Evolutionary conservation across 352 stramenopile species (phyloP).

Genomic region (Phytopythium sindhum): DNA sequence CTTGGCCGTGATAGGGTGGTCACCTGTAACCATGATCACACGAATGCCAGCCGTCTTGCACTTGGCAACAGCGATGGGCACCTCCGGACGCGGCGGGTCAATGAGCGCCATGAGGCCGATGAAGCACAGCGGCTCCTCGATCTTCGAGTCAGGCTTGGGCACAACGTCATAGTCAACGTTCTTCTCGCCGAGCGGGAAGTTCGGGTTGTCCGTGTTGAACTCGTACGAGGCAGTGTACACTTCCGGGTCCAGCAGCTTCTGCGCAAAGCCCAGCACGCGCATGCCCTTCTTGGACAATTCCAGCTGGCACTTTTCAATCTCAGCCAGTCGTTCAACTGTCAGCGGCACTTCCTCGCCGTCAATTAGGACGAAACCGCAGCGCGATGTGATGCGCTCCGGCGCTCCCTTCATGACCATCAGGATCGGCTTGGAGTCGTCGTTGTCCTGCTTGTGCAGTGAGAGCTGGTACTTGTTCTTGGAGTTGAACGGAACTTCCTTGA

Average conservation of each 20-base stretch:
- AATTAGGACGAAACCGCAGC: slow-evolving; percentile 85
- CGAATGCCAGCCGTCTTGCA: slow-evolving; percentile 97
- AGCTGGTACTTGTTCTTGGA: slow-evolving; percentile 71
- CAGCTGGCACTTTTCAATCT: slow-evolving; percentile 49
- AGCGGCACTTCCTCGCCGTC: slow-evolving; percentile 43
- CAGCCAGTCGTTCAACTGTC: slow-evolving; percentile 79
- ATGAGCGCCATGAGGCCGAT: slow-evolving; percentile 97
- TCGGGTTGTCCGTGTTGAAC: slow-evolving; percentile 55
- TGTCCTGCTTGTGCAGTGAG: slow-evolving; percentile 17
- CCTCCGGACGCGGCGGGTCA: slow-evolving; percentile 97
- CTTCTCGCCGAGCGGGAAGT: slow-evolving; percentile 47
- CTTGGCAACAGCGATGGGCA: slow-evolving; percentile 93
- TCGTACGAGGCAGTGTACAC: slow-evolving; percentile 57
- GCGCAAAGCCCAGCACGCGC: slow-evolving; percentile 61
- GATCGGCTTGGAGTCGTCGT: slow-evolving; percentile 55
- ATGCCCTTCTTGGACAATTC: slow-evolving; percentile 66
- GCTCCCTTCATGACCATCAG: slow-evolving; percentile 92
- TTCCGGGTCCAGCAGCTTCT: slow-evolving; percentile 49
- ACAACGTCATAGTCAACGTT: slow-evolving; percentile 75
- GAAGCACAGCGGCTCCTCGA: slow-evolving; percentile 81
- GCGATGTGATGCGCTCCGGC: slow-evolving; percentile 88
- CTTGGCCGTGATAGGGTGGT: slow-evolving; percentile 97
- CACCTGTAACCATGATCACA: slow-evolving; percentile 99
- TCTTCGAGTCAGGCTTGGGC: slow-evolving; percentile 73
- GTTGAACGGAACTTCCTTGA: slow-evolving; percentile 66